These are phyloP conservation scores for Monoraphidium neglectum DNA, from an alignment of 139 green algal genomes.

Conservation along the genomic window DNA sequence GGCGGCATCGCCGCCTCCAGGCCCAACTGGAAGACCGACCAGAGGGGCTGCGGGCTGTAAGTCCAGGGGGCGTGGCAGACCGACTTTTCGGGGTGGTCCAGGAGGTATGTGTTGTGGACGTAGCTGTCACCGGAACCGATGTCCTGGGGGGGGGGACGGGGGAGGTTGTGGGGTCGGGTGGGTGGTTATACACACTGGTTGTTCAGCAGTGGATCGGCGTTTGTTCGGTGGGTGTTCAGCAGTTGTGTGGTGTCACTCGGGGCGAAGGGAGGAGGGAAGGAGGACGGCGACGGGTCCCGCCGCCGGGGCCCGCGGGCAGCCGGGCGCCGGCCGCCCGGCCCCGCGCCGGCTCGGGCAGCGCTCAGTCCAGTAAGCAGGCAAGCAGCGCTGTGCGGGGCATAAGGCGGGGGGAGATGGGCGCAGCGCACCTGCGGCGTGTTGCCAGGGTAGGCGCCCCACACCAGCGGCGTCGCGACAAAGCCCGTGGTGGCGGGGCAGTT, in stretches of 20 bases:
- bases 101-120: conserved; percentile 84
- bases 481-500: conserved; percentile 60
- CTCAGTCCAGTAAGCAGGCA: too few relatives aligned
- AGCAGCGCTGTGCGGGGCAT: too few relatives aligned
- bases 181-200: too few relatives aligned
- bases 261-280: too few relatives aligned
- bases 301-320: too few relatives aligned
- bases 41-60: conserved; percentile 64
- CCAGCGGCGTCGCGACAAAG: conserved; percentile 54
- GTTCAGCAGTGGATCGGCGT: too few relatives aligned
- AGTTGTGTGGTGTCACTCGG: too few relatives aligned
- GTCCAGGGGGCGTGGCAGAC: conserved; percentile 69
- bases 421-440: conserved; percentile 46
- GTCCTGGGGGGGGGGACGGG: conserved; percentile 37
- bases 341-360: too few relatives aligned
- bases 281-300: too few relatives aligned
- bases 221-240: too few relatives aligned
- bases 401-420: too few relatives aligned
- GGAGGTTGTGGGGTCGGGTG: not conserved
- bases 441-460: conserved; percentile 78
- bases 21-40: conserved; percentile 55
- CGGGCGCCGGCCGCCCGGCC: too few relatives aligned
- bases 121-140: conserved; percentile 73
- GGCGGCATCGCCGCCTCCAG: conserved; percentile 25
- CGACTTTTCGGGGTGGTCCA: conserved; percentile 80